These are phyloP conservation scores for Chlorella sp. DNA, from an alignment of 139 green algal genomes.

Conservation along the genomic window DNA sequence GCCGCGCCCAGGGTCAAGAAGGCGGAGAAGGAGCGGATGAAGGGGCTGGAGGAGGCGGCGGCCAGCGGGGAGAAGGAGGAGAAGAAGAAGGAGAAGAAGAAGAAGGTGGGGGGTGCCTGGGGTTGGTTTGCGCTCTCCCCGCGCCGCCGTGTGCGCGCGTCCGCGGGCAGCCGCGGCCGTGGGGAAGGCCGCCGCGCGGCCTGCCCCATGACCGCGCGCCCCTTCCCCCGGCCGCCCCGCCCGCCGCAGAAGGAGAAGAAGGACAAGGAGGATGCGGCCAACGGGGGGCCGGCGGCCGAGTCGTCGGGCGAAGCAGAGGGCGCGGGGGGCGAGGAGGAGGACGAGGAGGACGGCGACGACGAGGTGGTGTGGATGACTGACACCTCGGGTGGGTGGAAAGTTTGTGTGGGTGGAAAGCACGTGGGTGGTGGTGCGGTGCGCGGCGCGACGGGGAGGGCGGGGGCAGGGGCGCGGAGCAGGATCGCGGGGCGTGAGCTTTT, in stretches of 20 bases:
- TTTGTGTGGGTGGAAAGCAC: too few species aligned
- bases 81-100: slow-evolving; percentile 63
- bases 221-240: too few species aligned
- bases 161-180: too few species aligned
- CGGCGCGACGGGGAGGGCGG: too few species aligned
- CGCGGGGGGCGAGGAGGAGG: slow-evolving; percentile 48
- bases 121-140: too few species aligned
- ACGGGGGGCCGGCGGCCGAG: slow-evolving; percentile 4
- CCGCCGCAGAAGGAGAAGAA: slow-evolving; percentile 63
- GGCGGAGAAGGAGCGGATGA: slow-evolving; percentile 89
- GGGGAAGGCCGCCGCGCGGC: too few species aligned
- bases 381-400: slow-evolving; percentile 67
- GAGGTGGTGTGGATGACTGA: slow-evolving; percentile 94
- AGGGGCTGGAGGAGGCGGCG: slow-evolving; percentile 58
- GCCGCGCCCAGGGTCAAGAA: slow-evolving; percentile 89
- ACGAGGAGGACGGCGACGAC: slow-evolving; percentile 49
- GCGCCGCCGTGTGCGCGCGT: too few species aligned
- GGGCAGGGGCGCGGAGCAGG: too few species aligned
- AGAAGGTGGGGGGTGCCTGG: slow-evolving; percentile 49
- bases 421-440: too few species aligned
- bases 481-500: too few species aligned
- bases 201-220: too few species aligned
- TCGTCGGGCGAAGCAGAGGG: background rate
- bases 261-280: slow-evolving; percentile 53
- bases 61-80: slow-evolving; percentile 69